Evolutionary conservation across 257 asterid species (phyloP), one percentile per base, ranked within the genome.

Genomic region (Linaria vulgaris): DNA sequence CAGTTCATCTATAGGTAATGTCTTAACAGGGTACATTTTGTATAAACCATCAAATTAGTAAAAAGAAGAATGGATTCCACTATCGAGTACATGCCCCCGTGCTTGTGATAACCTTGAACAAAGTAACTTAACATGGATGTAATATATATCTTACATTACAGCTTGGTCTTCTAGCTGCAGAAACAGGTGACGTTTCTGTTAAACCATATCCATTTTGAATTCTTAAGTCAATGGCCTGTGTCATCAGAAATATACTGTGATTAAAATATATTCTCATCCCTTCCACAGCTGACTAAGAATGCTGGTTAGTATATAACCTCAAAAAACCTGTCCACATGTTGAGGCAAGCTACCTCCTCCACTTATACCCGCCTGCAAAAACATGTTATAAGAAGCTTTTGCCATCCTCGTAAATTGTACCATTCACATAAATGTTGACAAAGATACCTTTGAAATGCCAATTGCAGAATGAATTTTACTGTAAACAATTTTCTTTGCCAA

Each of bases 261-360:
- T 30, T 14, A 47, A 47, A 45, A 23, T 21, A 22, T 23, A 44
- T 20, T 59, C 24, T 60, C 46, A 6, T 38, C 30, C 61, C 46
- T 62, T 17, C 25, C 21, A 57, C 62, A 58, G 46, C 56, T 55
- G 59, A 47, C 61, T 23, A 69, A 64, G 47, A 64, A 48, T 69
- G 63, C 37, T 58, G 45, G n/a, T 34, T 52, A 65, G 57, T 72
- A 67, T 61, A 76, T 9, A 53, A 89, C 96, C 96, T 94, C 97
- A 54, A 87, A 94, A 76, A 94, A 90, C 72, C 62, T 79, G 82
- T 90, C 99, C 27, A 90, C 78, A 67, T 87, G 86, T 23, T 91
- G 74, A 48, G 99, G 85, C 73, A 91, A 85, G 78, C 95, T 86
- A 63, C 95, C 98, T 17, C 98, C 98, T 76, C 98, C 98, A 64